Base-by-base conservation (phyloP, 2,329 filamentous ascomycete species). In the Knoxdaviesia capensis region DNA sequence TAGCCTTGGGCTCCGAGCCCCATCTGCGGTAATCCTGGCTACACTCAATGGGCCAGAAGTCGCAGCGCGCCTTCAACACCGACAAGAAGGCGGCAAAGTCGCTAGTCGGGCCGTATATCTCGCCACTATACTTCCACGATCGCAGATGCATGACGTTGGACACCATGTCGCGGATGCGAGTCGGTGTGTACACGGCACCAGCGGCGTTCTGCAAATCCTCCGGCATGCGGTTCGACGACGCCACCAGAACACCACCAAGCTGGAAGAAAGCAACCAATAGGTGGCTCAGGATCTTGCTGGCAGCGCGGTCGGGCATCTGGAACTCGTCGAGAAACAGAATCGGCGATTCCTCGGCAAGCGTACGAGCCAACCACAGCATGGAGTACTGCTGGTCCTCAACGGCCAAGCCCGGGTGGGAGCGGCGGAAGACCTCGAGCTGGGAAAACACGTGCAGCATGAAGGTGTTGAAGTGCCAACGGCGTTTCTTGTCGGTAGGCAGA, bases 241-340 rank as follows among this genome's bases (percentile, higher is more conserved):
- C 82, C 34, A 90, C 68, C 10, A 90, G 61, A 0, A 90, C 83
- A 6, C 83, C 83, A 0, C 83, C 83, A 3, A 88, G 66, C 47
- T 87, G 80, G 53, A 88, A 88, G 59, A 88, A 88, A 2, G 71
- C 68, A 6, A 81, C 82, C 54, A 90, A 77, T 2, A 90, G 65
- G 50, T 81, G 80, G 46, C 78, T 83, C 46, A 90, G 61, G 39
- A 88, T 83, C 56, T 87, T 88, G 50, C 75, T 80, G 2, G 80
- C 72, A 2, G 77, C 80, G 48, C 79, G 69, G 56, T 88, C 83
- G 0, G 83, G 83, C 34, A 90, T 67, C 53, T 90, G 83, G 47
- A 90, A 88, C 54, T 90, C 82, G 49, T 88, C 82, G 3, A 88
- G 59, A 50, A 90, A 90, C 9, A 88, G 57, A 33, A 88, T 80